phyloP scores from a whole-genome alignment of 2,329 filamentous ascomycete species.

The Coniochaeta sp. region DNA sequence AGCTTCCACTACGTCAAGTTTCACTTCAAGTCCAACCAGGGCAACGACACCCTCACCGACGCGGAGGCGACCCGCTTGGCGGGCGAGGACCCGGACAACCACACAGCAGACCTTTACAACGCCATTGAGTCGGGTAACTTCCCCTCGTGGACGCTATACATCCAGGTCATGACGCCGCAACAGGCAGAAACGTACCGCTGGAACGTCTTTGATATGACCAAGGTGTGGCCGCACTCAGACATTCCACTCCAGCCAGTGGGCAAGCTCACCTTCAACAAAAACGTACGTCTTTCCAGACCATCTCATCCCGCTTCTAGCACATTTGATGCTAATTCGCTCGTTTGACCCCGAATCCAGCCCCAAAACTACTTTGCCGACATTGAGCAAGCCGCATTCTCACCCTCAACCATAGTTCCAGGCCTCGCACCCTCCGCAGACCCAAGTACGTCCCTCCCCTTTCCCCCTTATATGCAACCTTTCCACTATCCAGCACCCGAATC shows the following conservation, averaged over 20 bases:
- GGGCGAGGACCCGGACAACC: conserved; percentile 43
- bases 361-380: conserved; percentile 17
- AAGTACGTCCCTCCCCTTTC: neutral
- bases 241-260: conserved; percentile 5
- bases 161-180: conserved; percentile 46
- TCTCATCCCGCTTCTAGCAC: too few species aligned
- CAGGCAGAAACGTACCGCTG: conserved; percentile 37
- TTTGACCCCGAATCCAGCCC: too few species aligned
- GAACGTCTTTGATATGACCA: conserved; percentile 49
- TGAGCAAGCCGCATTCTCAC: conserved; percentile 51
- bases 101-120: conserved; percentile 37
- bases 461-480: neutral
- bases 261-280: conserved; percentile 6
- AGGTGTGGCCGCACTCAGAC: conserved; percentile 31
- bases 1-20: conserved; percentile 40
- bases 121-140: conserved; percentile 35
- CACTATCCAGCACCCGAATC: too few species aligned
- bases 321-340: neutral
- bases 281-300: conserved; percentile 2
- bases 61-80: conserved; percentile 26
- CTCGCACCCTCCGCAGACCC: conserved; percentile 45
- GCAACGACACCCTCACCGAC: conserved; percentile 32
- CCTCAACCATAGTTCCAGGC: conserved; percentile 47
- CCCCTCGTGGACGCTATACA: conserved; percentile 41
- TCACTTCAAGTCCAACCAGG: conserved; percentile 39